Evolutionary conservation across 2,329 filamentous ascomycete genomes (phyloP), one percentile per base, ranked within the genome.

Genomic region (Exophiala sp.): DNA sequence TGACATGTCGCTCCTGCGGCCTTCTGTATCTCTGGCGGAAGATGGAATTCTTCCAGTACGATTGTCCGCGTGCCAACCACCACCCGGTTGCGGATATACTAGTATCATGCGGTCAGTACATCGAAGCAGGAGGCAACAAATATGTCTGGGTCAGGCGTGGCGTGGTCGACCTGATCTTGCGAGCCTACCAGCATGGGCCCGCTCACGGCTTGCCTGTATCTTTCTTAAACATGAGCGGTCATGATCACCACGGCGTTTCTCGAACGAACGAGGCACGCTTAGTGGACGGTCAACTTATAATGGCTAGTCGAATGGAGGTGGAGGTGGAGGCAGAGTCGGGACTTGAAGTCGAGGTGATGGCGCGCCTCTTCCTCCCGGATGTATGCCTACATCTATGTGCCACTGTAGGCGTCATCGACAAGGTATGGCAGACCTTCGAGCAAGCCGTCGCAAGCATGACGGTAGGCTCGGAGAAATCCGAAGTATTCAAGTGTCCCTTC

Each of bases 401-500:
- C 24, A 45, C 18, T 49, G 11, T 16, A 2, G 11, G 14, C 29
- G 10, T 37, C n/a, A 29, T 30, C 16, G 38, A 48, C 7, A 34
- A 52, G 30, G 43, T 18, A 47, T 52, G 27, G 44, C 34, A 43
- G 24, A 37, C 41, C 35, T 18, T 52, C 43, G 41, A 46, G 45
- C 45, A 46, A 47, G 41, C 40, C 24, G 40, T 52, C 29, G 16
- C 14, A 46, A 40, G 30, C 16, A 49, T 52, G 41, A 46, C 27
- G 6, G 2, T 34, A 46, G 48, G 48, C 46, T 46, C 46, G 35
- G 45, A 49, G 39, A 48, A 39, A 41, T 45, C 30, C 14, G 46
- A 44, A 21, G 30, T 52, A 18, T 52, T 50, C 43, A 56, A 56
- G 46, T 56, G 53, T 43, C 18, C 42, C 19, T 53, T 50, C 50